These are phyloP conservation scores for Clitopilus passeckerianus DNA, from an alignment of 768 basidiomycete species.

Conservation along the genomic window DNA sequence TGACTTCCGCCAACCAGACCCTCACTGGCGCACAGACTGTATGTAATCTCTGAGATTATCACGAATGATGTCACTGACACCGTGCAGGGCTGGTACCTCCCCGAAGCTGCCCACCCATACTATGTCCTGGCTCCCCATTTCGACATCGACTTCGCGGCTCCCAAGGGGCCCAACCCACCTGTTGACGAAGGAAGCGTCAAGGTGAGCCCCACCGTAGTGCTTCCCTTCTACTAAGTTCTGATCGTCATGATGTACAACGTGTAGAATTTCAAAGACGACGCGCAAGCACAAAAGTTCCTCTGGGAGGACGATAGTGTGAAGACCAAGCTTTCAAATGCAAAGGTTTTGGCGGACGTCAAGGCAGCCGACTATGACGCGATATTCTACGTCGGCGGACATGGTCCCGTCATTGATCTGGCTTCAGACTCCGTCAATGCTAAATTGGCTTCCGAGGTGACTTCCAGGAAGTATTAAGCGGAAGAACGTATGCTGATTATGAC, in stretches of 20 bases:
- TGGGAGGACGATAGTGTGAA: conserved; percentile 43
- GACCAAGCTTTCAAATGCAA: conserved; percentile 47
- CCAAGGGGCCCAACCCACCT: conserved; percentile 65
- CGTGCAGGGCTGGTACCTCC: conserved; percentile 68
- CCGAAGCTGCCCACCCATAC: conserved; percentile 74
- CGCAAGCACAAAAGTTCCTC: conserved; percentile 53
- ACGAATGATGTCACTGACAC: background rate
- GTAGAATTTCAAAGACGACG: conserved; percentile 48
- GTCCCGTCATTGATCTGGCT: conserved; percentile 70
- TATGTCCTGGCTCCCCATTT: conserved; percentile 46
- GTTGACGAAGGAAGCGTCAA: conserved; percentile 54
- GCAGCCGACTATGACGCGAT: conserved; percentile 63
- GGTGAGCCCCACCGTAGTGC: conserved; percentile 21
- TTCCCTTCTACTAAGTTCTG: too few relatives aligned
- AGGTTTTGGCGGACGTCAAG: conserved; percentile 57
- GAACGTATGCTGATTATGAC: background rate
- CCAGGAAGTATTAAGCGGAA: background rate
- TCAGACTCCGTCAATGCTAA: conserved; percentile 49
- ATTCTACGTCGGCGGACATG: conserved; percentile 79
- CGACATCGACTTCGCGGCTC: conserved; percentile 56
- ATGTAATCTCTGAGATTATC: conserved; percentile 11
- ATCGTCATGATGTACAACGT: too few relatives aligned
- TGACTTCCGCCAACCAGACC: conserved; percentile 60
- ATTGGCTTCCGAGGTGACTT: conserved; percentile 46
- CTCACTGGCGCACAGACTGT: conserved; percentile 49